These are phyloP conservation scores for Suhomyces kilbournensis DNA, from an alignment of 805 yeast genomes.

Conservation along the genomic window DNA sequence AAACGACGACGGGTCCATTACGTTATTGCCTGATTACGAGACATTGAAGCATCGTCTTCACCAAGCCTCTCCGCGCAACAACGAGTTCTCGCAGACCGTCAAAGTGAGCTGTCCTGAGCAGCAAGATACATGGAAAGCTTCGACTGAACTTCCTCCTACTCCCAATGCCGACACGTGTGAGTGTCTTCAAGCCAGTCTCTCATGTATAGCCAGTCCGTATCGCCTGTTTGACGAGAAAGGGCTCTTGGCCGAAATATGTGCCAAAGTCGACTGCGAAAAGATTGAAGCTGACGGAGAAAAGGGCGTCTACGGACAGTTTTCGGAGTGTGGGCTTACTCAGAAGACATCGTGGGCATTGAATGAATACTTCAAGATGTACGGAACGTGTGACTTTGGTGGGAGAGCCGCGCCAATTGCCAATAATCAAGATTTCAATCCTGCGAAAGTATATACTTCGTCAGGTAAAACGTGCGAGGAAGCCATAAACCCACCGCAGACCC, in stretches of 20 bases:
- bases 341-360: conserved; percentile 41
- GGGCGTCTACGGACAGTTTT: conserved; percentile 43
- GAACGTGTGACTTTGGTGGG: conserved; percentile 24
- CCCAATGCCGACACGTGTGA: conserved; percentile 45
- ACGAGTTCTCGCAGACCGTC: background rate
- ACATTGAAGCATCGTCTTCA: conserved; percentile 23
- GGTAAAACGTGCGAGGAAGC: conserved; percentile 20
- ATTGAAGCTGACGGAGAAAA: conserved; percentile 30
- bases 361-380: conserved; percentile 27
- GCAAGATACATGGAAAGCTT: conserved; percentile 17
- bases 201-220: conserved; percentile 34
- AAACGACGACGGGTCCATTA: conserved; percentile 21
- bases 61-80: conserved; percentile 19
- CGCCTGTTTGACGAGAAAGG: conserved; percentile 16
- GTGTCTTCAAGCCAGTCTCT: conserved; percentile 39
- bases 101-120: background rate
- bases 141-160: conserved; percentile 32
- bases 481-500: background rate
- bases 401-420: conserved; percentile 19
- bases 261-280: conserved; percentile 36
- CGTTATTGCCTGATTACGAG: conserved; percentile 28
- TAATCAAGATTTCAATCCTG: conserved; percentile 16
- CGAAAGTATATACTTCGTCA: conserved; percentile 15
- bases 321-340: conserved; percentile 39
- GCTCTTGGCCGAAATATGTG: conserved; percentile 34